Percentiles rank a stretch among this genome's conserved stretches.
phyloP scores from a whole-genome alignment of 164 flowering plant species.

The Dillenia turbinata region DNA sequence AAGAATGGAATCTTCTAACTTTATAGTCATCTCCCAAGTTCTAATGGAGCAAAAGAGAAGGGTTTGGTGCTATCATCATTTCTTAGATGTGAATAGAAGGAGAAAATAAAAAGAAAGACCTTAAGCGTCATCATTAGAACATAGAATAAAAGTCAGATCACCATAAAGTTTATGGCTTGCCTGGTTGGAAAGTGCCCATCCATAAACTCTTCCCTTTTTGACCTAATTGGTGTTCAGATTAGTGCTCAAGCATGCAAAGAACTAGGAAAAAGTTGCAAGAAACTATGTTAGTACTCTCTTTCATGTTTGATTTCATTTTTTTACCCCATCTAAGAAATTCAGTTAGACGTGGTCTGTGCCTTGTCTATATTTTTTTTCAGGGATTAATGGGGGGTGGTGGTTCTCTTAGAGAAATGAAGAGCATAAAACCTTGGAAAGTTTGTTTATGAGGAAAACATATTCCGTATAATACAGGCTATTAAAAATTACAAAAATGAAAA shows the following conservation, averaged over 20 bases:
- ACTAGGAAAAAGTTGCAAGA: not conserved
- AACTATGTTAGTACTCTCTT: not conserved
- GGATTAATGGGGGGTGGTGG: too few species aligned
- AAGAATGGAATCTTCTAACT: constrained; percentile 40
- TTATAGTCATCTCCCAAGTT: constrained; percentile 16
- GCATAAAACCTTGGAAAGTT: too few species aligned
- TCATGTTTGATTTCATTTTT: too few species aligned
- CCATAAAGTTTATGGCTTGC: constrained; percentile 37
- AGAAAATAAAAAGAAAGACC: constrained; percentile 9
- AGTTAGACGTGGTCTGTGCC: too few species aligned
- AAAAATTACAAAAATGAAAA: too few species aligned
- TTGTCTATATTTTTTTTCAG: too few species aligned
- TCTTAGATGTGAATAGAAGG: constrained; percentile 19
- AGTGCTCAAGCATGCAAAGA: constrained; percentile 9
- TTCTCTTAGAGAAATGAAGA: too few species aligned
- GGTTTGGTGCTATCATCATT: constrained; percentile 30
- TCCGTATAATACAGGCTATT: too few species aligned
- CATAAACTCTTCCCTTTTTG: constrained; percentile 21
- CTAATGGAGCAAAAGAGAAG: constrained; percentile 19
- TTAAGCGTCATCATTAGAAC: constrained; percentile 33
- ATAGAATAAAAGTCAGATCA: constrained; percentile 28
- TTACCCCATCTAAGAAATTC: too few species aligned
- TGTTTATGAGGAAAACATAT: too few species aligned
- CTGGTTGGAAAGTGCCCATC: constrained; percentile 37
- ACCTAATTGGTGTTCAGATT: constrained; percentile 20